Conservation (phyloP, 345 rosid species). For the Ceriops decandra region DNA sequence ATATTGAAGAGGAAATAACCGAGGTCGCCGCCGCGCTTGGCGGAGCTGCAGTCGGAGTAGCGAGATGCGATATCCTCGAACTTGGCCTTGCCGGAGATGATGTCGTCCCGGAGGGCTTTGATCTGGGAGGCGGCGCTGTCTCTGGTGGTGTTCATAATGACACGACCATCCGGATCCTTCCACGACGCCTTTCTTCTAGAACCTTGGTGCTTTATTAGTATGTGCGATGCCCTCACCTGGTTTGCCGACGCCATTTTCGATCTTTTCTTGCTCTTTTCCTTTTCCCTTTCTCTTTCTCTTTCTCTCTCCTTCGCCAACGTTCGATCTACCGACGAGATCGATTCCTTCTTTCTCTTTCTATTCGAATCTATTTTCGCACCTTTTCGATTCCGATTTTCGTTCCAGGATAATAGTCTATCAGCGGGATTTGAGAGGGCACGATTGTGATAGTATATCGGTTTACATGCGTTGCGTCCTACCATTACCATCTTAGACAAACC, state of each 20-base stretch:
- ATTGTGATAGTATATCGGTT: too few species aligned
- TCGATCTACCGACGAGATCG: conserved; percentile 23
- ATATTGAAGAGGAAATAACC: conserved; percentile 40
- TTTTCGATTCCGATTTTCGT: too few species aligned
- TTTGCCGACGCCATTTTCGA: conserved; percentile 23
- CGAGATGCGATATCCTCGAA: conserved; percentile 78
- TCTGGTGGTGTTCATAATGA: conserved; percentile 58
- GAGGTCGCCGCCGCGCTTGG: conserved; percentile 94
- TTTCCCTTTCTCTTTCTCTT: not conserved
- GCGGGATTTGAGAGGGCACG: too few species aligned
- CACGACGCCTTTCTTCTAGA: conserved; percentile 92
- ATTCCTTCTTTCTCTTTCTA: conserved; percentile 23
- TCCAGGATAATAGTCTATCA: too few species aligned
- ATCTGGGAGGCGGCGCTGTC: conserved; percentile 76
- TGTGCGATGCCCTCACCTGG: conserved; percentile 82
- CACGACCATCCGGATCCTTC: conserved; percentile 93
- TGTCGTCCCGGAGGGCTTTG: conserved; percentile 67
- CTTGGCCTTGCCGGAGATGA: conserved; percentile 67
- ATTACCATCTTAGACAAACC: too few species aligned
- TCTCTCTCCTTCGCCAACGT: conserved; percentile 2
- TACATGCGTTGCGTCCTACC: too few species aligned
- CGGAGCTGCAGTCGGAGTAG: conserved; percentile 88
- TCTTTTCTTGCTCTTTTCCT: conserved; percentile 18
- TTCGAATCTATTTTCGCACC: conserved; percentile 18
- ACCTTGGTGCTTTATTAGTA: conserved; percentile 88